Percentiles rank a stretch among this genome's conserved stretches.
Conservation (phyloP, 192 early-diverging fungal species). For the Mortierella antarctica region DNA sequence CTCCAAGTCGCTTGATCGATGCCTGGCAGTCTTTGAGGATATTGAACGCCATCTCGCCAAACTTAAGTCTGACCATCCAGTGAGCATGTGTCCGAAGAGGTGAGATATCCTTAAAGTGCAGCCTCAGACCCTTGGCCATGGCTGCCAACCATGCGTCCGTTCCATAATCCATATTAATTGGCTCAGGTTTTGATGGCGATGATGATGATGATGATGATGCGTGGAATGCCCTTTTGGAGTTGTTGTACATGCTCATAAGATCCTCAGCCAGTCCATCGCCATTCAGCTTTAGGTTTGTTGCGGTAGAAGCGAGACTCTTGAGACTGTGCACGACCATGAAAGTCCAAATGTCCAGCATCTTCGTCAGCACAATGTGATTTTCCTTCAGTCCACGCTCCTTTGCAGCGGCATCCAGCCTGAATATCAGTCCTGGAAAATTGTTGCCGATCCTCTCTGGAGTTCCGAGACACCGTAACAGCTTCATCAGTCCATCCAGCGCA, state of each 20-base stretch:
- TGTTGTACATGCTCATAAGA: constrained; percentile 38
- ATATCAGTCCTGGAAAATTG: constrained; percentile 32
- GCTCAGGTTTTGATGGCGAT: neutral
- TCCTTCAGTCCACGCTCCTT: constrained; percentile 40
- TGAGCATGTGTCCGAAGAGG: constrained; percentile 21
- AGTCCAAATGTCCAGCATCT: constrained; percentile 29
- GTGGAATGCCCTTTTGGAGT: neutral
- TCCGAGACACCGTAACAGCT: constrained; percentile 19
- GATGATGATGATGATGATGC: neutral
- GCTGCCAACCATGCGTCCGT: constrained; percentile 22
- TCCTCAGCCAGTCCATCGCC: constrained; percentile 2
- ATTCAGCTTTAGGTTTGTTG: neutral
- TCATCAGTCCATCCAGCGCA: constrained; percentile 26
- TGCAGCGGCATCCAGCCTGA: constrained; percentile 20
- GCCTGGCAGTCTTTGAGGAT: constrained; percentile 28
- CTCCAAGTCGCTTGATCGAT: neutral
- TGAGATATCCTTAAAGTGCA: constrained; percentile 26
- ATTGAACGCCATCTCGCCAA: constrained; percentile 19
- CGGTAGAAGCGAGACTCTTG: neutral
- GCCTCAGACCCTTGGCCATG: constrained; percentile 14
- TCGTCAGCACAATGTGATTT: constrained; percentile 18
- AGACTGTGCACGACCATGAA: constrained; percentile 19
- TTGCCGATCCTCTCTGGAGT: constrained; percentile 14
- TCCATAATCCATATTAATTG: neutral
- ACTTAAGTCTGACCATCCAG: constrained; percentile 34